These are phyloP conservation scores for Talaromyces sp. DNA, from an alignment of 2,329 filamentous ascomycete species.

Conservation along the genomic window DNA sequence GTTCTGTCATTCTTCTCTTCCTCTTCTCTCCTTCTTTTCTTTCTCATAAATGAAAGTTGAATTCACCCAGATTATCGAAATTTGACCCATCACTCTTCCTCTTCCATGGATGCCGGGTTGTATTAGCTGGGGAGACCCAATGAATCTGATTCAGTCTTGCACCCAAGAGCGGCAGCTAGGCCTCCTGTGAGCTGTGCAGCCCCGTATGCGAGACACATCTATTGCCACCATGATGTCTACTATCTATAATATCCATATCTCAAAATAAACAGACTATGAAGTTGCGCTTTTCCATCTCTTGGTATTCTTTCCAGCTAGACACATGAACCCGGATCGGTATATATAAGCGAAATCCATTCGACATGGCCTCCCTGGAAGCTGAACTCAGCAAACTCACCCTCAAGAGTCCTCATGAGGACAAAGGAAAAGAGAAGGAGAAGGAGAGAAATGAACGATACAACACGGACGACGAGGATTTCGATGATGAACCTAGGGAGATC, in stretches of 20 bases:
- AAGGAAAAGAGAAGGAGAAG: slow-evolving; percentile 11
- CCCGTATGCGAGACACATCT: slow-evolving; percentile 48
- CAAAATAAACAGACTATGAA: slow-evolving; percentile 9
- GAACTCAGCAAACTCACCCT: slow-evolving; percentile 26
- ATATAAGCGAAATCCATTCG: slow-evolving; percentile 15
- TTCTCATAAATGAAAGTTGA: slow-evolving; percentile 54
- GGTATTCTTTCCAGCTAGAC: slow-evolving; percentile 22
- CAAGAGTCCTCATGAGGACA: slow-evolving; percentile 19
- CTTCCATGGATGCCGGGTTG: slow-evolving; percentile 57
- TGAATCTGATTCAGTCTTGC: slow-evolving; percentile 39
- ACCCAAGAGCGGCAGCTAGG: slow-evolving; percentile 50
- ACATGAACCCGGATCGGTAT: not conserved
- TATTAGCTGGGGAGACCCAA: slow-evolving; percentile 51
- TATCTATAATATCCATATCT: slow-evolving; percentile 8
- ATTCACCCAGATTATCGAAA: slow-evolving; percentile 48
- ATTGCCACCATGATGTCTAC: slow-evolving; percentile 13
- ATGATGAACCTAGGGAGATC: slow-evolving; percentile 12
- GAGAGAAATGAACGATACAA: slow-evolving; percentile 19
- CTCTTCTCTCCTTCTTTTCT: slow-evolving; percentile 36
- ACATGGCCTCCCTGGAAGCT: slow-evolving; percentile 23
- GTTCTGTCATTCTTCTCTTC: slow-evolving; percentile 15
- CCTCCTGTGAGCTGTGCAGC: slow-evolving; percentile 44
- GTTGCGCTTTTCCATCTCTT: slow-evolving; percentile 13
- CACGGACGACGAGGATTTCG: slow-evolving; percentile 21
- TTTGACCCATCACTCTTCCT: slow-evolving; percentile 55